Conservation (phyloP, 352 stramenopile species). For the Saprolegnia parasitica region DNA sequence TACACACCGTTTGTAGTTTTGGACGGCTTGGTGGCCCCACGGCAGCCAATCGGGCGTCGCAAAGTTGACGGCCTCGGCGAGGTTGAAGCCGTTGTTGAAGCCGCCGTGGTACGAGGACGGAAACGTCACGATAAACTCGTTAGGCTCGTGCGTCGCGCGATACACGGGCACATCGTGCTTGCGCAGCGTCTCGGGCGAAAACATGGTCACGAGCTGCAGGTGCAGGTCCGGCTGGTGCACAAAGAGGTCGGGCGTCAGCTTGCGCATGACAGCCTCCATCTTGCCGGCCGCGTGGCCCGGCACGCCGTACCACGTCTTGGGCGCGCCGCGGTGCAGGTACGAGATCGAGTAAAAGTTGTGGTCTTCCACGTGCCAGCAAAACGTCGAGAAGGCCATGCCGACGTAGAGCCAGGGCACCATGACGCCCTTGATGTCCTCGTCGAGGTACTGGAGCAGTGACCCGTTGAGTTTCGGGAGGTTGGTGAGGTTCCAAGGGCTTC, state of each 20-base stretch:
- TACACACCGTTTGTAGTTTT: conserved; percentile 46
- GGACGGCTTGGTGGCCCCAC: conserved; percentile 65
- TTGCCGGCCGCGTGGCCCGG: conserved; percentile 86
- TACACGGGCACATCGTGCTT: conserved; percentile 91
- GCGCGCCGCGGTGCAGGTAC: conserved; percentile 95
- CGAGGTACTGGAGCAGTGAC: conserved; percentile 93
- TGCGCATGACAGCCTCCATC: conserved; percentile 87
- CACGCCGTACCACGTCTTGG: conserved; percentile 98
- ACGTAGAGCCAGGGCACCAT: conserved; percentile 99
- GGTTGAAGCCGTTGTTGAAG: conserved; percentile 97
- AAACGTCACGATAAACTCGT: conserved; percentile 99
- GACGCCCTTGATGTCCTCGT: conserved; percentile 97
- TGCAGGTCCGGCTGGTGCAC: conserved; percentile 94
- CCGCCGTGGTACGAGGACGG: conserved; percentile 96
- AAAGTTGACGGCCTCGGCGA: conserved; percentile 89
- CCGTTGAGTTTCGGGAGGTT: conserved; percentile 94
- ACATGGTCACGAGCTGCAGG: conserved; percentile 88
- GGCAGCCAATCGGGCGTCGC: conserved; percentile 85
- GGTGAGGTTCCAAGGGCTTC: conserved; percentile 97
- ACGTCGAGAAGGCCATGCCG: conserved; percentile 98
- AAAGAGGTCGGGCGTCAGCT: conserved; percentile 93
- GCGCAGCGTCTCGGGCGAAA: conserved; percentile 58
- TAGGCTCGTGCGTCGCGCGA: conserved; percentile 90
- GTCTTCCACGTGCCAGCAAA: conserved; percentile 99
- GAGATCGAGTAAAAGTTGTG: conserved; percentile 99